These are phyloP conservation scores for Schizophyllum commune DNA, from an alignment of 1,284 basidiomycete species.

Conservation along the genomic window DNA sequence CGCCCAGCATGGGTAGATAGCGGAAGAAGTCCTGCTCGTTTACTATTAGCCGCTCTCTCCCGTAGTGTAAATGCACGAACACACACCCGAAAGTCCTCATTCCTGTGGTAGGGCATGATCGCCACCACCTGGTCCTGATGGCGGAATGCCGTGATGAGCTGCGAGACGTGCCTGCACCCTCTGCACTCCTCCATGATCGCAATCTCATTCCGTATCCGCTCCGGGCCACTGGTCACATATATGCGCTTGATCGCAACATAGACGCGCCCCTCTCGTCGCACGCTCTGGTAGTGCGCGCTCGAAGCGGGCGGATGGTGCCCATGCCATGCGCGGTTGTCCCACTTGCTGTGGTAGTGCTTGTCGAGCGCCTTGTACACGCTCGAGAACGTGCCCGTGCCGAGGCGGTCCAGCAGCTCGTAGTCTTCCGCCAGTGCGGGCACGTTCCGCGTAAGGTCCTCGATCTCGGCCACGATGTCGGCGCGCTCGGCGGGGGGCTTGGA, in stretches of 20 bases:
- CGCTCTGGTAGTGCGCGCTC: constrained; percentile 54
- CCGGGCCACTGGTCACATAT: constrained; percentile 92
- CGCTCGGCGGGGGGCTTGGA: constrained; percentile 63
- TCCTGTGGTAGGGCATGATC: constrained; percentile 90
- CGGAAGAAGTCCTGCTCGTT: constrained; percentile 65
- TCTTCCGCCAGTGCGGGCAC: constrained; percentile 59
- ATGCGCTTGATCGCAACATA: constrained; percentile 97
- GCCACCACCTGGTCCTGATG: constrained; percentile 90
- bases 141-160: constrained; percentile 92
- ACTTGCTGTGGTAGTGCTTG: constrained; percentile 63
- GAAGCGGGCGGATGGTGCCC: constrained; percentile 52
- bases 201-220: constrained; percentile 91
- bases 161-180: constrained; percentile 79
- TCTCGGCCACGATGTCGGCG: constrained; percentile 71
- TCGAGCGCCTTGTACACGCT: constrained; percentile 98
- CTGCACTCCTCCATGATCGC: constrained; percentile 84
- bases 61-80: neutral
- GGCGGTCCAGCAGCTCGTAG: constrained; percentile 83
- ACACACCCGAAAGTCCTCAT: constrained; percentile 88
- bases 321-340: constrained; percentile 81
- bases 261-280: constrained; percentile 35
- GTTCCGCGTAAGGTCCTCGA: constrained; percentile 50
- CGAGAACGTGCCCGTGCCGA: constrained; percentile 97
- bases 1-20: constrained; percentile 59
- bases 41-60: neutral